phyloP scores from a whole-genome alignment of 495 filamentous ascomycete genomes.

The Extremus antarcticus region DNA sequence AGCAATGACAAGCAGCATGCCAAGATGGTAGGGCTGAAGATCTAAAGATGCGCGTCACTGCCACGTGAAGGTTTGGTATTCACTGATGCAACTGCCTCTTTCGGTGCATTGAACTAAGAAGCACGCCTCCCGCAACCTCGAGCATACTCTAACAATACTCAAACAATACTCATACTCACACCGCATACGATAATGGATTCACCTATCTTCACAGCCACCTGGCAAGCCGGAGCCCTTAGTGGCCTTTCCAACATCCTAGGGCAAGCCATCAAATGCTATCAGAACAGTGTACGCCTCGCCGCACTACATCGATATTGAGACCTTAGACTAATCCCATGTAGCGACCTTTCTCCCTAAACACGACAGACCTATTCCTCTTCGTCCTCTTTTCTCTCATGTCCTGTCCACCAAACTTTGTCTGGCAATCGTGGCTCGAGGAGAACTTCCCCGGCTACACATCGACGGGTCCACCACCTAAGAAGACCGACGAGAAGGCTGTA shows the following conservation, averaged over 20 bases:
- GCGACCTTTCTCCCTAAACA: constrained; percentile 46
- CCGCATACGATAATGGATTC: too few relatives aligned
- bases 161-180: too few relatives aligned
- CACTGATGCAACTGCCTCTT: too few relatives aligned
- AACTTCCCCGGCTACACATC: constrained; percentile 38
- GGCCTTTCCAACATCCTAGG: constrained; percentile 73
- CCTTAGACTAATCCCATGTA: constrained; percentile 21
- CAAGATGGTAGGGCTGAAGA: too few relatives aligned
- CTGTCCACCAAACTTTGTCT: constrained; percentile 78
- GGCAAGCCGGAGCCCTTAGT: constrained; percentile 43
- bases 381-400: constrained; percentile 61
- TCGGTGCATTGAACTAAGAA: too few relatives aligned
- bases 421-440: constrained; percentile 56
- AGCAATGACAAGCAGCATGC: too few relatives aligned
- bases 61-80: too few relatives aligned
- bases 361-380: constrained; percentile 62
- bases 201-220: constrained; percentile 18
- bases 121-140: too few relatives aligned
- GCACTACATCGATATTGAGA: neutral
- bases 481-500: constrained; percentile 13
- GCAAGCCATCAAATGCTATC: constrained; percentile 62
- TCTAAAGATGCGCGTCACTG: too few relatives aligned
- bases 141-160: too few relatives aligned
- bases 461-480: constrained; percentile 4
- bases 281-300: constrained; percentile 43